Base-by-base conservation (phyloP, 2,329 filamentous ascomycete genomes). In the Aspergillus quadricinctus region DNA sequence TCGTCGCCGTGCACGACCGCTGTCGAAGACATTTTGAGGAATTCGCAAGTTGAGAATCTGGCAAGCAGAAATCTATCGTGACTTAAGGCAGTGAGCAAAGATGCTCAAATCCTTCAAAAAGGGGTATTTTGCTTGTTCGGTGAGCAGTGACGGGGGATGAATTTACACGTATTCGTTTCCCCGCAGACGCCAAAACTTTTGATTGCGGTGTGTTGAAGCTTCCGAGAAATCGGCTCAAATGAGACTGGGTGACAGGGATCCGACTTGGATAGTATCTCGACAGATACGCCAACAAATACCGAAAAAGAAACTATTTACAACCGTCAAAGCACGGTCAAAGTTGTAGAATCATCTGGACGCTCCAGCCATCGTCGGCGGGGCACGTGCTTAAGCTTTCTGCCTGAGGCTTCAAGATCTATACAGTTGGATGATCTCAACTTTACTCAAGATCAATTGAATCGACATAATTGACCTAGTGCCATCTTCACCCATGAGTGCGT, bases 1-100 rank as follows among this genome's bases (percentile, higher is more conserved):
- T 92, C 89, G 76, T 89, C 87, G 64, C 77, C 74, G 50, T 73
- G 68, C 51, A 78, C 63, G 52, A 77, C 66, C 43, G 77, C 74
- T 57, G 71, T 66, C 17, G 76, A 76, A 46, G 74, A 76, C 73
- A 76, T 76, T 55, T 54, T 63, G 57, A n/a, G 46, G 48, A 51
- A 61, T 41, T 55, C n/a, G 37, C 25, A 11, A 29, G 37, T 40
- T 23, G 17, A 23, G 48, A n/a, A 23, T 45, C 46, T 43, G 9
- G 35, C 46, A 53, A 27, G 40, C 50, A 25, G 19, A 46, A 46
- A 46, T 46, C 21, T 46, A 23, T 7, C 4, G 23, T 5, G 6
- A 23, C 23, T 23, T 27, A 14, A 7, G 11, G 43, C 9, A 35
- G 37, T 45, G 35, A 27, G 21, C 31, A 10, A 10, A 25, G 4